A percentile compares a stretch with the other conserved stretches of the same genome.
Conservation (phyloP, 2,329 filamentous ascomycete species). For the Exophiala sp. region DNA sequence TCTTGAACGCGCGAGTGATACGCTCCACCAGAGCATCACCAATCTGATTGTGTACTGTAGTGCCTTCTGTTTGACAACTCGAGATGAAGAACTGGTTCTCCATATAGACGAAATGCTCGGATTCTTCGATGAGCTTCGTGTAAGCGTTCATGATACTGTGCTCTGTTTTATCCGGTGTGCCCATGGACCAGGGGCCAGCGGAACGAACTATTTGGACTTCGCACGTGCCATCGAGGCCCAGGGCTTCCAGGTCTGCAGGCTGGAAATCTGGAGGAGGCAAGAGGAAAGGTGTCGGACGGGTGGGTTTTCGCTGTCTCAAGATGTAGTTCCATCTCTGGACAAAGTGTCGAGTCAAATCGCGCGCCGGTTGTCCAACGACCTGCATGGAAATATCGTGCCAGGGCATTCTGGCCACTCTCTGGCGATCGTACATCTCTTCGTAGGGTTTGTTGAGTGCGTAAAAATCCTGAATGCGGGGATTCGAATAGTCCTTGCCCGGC, state of each 20-base stretch:
- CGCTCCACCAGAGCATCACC: conserved; percentile 92
- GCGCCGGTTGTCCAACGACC: conserved; percentile 89
- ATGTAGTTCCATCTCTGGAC: conserved; percentile 98
- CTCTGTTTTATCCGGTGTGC: conserved; percentile 76
- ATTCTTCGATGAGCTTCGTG: conserved; percentile 88
- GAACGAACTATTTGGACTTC: conserved; percentile 95
- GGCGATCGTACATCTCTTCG: conserved; percentile 97
- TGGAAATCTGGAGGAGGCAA: conserved; percentile 91
- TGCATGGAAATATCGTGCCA: conserved; percentile 99
- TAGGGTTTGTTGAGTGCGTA: conserved; percentile 90
- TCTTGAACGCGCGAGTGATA: conserved; percentile 76
- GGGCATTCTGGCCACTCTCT: conserved; percentile 85
- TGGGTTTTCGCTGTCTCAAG: conserved; percentile 85
- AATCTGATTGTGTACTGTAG: conserved; percentile 86
- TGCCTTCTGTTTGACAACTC: conserved; percentile 81
- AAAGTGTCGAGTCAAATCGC: conserved; percentile 92
- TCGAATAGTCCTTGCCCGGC: conserved; percentile 98
- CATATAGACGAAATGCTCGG: conserved; percentile 96
- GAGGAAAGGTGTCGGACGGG: conserved; percentile 86
- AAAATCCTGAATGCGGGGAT: conserved; percentile 92
- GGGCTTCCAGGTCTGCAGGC: conserved; percentile 74
- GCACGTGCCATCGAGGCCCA: conserved; percentile 89
- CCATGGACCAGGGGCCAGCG: conserved; percentile 85
- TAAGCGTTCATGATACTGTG: conserved; percentile 96
- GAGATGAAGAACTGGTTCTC: conserved; percentile 99